Evolutionary conservation across 352 stramenopile species (phyloP).

Genomic region (Chrysophaeum taylorii): DNA sequence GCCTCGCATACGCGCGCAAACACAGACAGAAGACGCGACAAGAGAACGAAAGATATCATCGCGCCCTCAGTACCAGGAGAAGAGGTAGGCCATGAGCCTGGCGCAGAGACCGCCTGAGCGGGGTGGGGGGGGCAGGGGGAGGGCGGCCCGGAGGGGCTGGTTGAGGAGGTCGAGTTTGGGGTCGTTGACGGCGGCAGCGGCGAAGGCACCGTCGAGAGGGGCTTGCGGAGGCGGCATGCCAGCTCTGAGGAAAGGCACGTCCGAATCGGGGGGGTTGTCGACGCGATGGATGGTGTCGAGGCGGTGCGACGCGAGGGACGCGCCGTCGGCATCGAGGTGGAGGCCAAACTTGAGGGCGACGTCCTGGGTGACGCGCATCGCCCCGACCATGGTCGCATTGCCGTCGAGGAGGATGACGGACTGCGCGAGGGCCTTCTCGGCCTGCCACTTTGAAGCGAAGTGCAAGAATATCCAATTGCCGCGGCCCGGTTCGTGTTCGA

Average conservation of each 20-base stretch:
- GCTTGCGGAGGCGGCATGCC: too few species aligned
- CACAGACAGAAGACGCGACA: too few species aligned
- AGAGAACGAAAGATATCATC: too few species aligned
- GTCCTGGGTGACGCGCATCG: not conserved
- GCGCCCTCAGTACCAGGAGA: constrained; percentile 6
- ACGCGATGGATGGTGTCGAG: not conserved
- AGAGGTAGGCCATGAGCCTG: not conserved
- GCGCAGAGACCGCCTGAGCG: not conserved
- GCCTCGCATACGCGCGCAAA: too few species aligned
- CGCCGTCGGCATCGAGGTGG: not conserved
- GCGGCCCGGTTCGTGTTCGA: not conserved
- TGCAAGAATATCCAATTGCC: not conserved
- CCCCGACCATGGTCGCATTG: not conserved
- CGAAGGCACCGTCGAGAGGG: not conserved
- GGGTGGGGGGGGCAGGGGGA: not conserved
- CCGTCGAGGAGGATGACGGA: not conserved
- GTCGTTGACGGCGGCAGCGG: not conserved
- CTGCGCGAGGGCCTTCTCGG: not conserved
- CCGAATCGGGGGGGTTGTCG: too few species aligned
- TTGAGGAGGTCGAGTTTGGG: not conserved
- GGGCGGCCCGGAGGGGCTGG: too few species aligned
- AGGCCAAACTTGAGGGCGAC: not conserved
- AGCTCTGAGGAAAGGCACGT: too few species aligned
- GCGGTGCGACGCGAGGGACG: not conserved
- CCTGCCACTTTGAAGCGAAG: not conserved